Conservation (phyloP, 1,139 yeast genomes). For the Taiozyma sp. region DNA sequence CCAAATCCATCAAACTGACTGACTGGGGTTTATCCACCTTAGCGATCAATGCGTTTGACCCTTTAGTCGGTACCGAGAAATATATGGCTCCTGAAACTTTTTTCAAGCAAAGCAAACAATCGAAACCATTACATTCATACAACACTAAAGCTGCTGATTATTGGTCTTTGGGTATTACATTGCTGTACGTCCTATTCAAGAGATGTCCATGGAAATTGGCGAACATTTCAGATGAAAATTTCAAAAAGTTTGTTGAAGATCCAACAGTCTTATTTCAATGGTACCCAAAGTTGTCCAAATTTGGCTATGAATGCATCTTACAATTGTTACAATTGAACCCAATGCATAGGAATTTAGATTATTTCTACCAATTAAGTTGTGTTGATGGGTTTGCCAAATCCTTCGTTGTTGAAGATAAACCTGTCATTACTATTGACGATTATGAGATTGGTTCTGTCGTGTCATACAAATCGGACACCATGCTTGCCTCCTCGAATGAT, state of each 20-base stretch:
- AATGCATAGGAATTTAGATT: slow-evolving; percentile 16
- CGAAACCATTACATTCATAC: slow-evolving; percentile 30
- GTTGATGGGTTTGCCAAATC: slow-evolving; percentile 7
- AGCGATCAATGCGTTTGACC: slow-evolving; percentile 53
- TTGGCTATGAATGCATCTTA: slow-evolving; percentile 21
- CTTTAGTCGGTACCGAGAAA: slow-evolving; percentile 87
- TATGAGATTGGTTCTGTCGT: slow-evolving; percentile 1
- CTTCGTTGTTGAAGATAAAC: slow-evolving; percentile 5
- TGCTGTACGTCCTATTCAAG: slow-evolving; percentile 78
- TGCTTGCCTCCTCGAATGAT: slow-evolving; percentile 5
- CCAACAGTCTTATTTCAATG: slow-evolving; percentile 74
- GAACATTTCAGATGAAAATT: slow-evolving; percentile 60
- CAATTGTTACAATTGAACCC: slow-evolving; percentile 22
- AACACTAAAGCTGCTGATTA: slow-evolving; percentile 80
- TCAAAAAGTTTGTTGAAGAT: slow-evolving; percentile 63
- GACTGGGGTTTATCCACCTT: slow-evolving; percentile 90
- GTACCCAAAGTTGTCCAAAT: slow-evolving; percentile 41
- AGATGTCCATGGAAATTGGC: slow-evolving; percentile 80
- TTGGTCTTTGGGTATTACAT: slow-evolving; percentile 87
- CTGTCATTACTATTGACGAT: background rate
- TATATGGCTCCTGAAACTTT: slow-evolving; percentile 94
- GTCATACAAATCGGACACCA: background rate
- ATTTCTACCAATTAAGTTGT: slow-evolving; percentile 7
- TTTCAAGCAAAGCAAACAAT: slow-evolving; percentile 19
- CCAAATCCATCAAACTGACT: slow-evolving; percentile 73